Base-by-base conservation (phyloP, 768 basidiomycete species). In the Boletus eberwhitei region DNA sequence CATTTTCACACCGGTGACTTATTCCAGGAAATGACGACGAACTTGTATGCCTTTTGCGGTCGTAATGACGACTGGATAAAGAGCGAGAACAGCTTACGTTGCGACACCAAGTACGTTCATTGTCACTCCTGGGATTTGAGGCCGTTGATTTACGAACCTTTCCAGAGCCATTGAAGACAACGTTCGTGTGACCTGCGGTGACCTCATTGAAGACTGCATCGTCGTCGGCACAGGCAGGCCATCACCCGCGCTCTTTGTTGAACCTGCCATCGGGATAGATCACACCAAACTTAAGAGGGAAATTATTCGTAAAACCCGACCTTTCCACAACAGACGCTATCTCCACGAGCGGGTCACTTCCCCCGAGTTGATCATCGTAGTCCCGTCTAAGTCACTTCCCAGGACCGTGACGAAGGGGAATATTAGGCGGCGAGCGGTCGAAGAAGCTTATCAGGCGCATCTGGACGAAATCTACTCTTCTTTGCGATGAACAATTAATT, bases 61-160 rank as follows among this genome's bases (percentile, higher is more conserved):
- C 81, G 89, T 39, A 82, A 88, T 56, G 88, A 91, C 61, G 88
- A 91, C 69, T 90, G 88, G 89, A 90, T 91, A 68, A 91, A 90
- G 73, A 85, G 84, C 37, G 85, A 88, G 64, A 87, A 82, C 65
- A 85, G 87, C 64, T 73, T 90, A 57, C 80, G 88, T 48, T 90
- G 88, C 63, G 88, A 91, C 63, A 89, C 89, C 47, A 84, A 82
- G 78, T 80, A 71, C 32, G 76, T 74, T 31, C 8, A 40, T 9
- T 13, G 8, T 37, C 29, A 47, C 34, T 29, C 21, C 26, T 14
- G 6, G 16, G 22, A 2, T 44, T 22, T 17, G 40, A 35, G 32
- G 43, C 21, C 29, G 37, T 48, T 51, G 39, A 53, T 47, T 61
- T 61, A 57, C 56, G 29, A 26, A 49, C 14, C 0, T 37, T 50